A percentile compares a stretch with the other conserved stretches of the same genome.
Conservation (phyloP, 2,329 filamentous ascomycete species). For the Fusarium sp. region DNA sequence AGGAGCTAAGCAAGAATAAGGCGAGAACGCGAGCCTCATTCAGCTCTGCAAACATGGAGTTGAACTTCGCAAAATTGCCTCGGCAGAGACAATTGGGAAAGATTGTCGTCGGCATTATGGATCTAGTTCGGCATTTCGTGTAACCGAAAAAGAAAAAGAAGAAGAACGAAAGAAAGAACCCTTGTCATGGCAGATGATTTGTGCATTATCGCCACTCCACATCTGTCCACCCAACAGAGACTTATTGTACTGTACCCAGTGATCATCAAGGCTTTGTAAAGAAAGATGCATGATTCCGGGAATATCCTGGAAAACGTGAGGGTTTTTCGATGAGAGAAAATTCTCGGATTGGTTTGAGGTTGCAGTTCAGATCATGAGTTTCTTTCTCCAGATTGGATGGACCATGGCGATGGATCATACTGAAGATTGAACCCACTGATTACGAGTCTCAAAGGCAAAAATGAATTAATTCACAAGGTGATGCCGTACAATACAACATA, state of each 20-base stretch:
- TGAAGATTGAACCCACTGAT: not conserved
- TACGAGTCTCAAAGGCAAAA: constrained; percentile 7
- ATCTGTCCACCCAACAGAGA: not conserved
- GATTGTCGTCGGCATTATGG: constrained; percentile 10
- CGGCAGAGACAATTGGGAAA: constrained; percentile 2
- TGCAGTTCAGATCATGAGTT: not conserved
- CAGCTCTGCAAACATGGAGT: constrained; percentile 6
- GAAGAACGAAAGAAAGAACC: constrained; percentile 13
- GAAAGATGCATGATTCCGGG: constrained; percentile 21
- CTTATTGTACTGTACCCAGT: constrained; percentile 12
- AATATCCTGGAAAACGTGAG: constrained; percentile 16
- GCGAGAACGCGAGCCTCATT: constrained; percentile 15
- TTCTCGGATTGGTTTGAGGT: constrained; percentile 3
- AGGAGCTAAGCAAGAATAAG: not conserved
- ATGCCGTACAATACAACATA: not conserved
- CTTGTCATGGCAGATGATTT: constrained; percentile 13
- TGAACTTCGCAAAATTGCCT: not conserved
- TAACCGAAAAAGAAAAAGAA: constrained; percentile 7
- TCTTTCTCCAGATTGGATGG: constrained; percentile 4
- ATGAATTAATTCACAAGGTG: constrained; percentile 13
- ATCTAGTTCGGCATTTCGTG: constrained; percentile 22
- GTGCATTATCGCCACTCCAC: constrained; percentile 25
- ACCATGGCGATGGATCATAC: not conserved
- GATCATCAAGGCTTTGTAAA: constrained; percentile 26
- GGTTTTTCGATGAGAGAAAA: constrained; percentile 4